These are phyloP conservation scores for Aspergillus versicolor DNA, from an alignment of 2,329 filamentous ascomycete species.

Conservation along the genomic window DNA sequence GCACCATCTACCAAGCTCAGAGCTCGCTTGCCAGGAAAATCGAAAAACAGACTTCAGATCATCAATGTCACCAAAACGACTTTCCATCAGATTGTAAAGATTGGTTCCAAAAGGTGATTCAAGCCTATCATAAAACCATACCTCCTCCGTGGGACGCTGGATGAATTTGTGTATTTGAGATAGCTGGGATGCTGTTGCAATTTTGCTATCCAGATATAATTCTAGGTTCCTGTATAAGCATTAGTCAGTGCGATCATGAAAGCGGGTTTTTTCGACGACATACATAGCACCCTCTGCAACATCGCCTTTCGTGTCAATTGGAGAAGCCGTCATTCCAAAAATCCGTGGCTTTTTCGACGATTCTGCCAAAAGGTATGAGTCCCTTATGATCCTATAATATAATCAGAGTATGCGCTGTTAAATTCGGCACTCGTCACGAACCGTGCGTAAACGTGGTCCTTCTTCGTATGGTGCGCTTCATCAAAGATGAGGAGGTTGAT, in stretches of 20 bases:
- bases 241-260: slow-evolving; percentile 8
- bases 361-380: slow-evolving; percentile 67
- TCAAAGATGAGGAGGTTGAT: slow-evolving; percentile 94
- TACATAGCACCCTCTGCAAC: slow-evolving; percentile 65
- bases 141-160: slow-evolving; percentile 59
- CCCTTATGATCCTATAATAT: slow-evolving; percentile 69
- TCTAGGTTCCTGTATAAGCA: slow-evolving; percentile 63
- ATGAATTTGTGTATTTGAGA: slow-evolving; percentile 59
- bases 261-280: slow-evolving; percentile 7
- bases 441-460: slow-evolving; percentile 83
- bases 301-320: slow-evolving; percentile 78
- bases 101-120: slow-evolving; percentile 59
- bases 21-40: slow-evolving; percentile 60
- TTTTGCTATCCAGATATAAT: slow-evolving; percentile 72
- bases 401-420: slow-evolving; percentile 8
- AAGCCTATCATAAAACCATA: slow-evolving; percentile 57
- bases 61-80: slow-evolving; percentile 52
- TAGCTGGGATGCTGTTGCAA: slow-evolving; percentile 71
- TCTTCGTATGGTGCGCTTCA: slow-evolving; percentile 95
- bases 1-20: slow-evolving; percentile 77
- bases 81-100: slow-evolving; percentile 60
- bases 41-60: slow-evolving; percentile 58
- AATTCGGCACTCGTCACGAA: slow-evolving; percentile 14
- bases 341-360: slow-evolving; percentile 65
- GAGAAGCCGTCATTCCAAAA: slow-evolving; percentile 96